These are phyloP conservation scores for Amborella trichopoda DNA, from an alignment of 164 flowering plant genomes.

Conservation along the genomic window DNA sequence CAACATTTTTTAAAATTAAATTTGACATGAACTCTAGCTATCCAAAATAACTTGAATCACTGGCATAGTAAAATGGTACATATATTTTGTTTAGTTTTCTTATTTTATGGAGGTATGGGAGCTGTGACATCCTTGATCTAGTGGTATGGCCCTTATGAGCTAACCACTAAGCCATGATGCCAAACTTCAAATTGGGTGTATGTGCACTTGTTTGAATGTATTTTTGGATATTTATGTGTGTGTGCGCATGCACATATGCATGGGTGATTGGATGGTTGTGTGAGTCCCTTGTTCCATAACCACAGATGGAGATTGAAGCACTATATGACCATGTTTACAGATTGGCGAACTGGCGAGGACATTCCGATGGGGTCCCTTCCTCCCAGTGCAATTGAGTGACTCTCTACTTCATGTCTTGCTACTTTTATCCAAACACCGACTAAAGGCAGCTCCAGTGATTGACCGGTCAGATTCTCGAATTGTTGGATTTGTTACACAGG, in stretches of 20 bases:
- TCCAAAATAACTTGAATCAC: no score
- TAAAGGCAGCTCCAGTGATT: slow-evolving; percentile 25
- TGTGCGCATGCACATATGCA: neutral
- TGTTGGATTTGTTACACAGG: slow-evolving; percentile 30
- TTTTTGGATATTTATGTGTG: no score
- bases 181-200: no score
- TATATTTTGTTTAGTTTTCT: no score
- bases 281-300: neutral
- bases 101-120: no score
- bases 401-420: slow-evolving; percentile 28
- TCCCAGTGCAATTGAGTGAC: slow-evolving; percentile 24
- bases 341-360: slow-evolving; percentile 33
- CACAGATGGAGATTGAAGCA: neutral
- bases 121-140: no score
- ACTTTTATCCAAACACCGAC: slow-evolving; percentile 26
- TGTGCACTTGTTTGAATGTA: no score
- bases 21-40: no score
- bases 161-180: no score
- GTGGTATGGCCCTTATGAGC: no score
- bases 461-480: slow-evolving; percentile 12
- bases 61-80: no score
- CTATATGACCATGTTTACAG: slow-evolving; percentile 7
- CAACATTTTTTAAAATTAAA: no score
- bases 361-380: slow-evolving; percentile 31
- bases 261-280: neutral